Evolutionary conservation across 106 monocot genomes (phyloP).

Genomic region (Apostasia shenzhenica): DNA sequence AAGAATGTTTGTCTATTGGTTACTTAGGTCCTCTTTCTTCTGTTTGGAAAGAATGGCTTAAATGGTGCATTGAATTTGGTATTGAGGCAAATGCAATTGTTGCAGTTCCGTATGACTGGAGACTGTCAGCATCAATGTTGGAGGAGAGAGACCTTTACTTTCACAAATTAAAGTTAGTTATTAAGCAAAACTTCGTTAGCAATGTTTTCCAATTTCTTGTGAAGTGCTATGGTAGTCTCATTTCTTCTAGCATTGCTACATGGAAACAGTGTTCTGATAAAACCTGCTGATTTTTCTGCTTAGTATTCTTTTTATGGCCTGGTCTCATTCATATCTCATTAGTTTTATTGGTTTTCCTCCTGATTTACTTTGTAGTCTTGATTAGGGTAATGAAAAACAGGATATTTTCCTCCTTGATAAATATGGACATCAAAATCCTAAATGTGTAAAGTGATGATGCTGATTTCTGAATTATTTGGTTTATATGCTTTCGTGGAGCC

Average conservation of each 20-base stretch:
- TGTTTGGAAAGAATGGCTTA: slow-evolving; percentile 99
- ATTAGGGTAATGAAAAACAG: neutral
- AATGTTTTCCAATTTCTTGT: neutral
- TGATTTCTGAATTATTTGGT: no score
- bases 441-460: no score
- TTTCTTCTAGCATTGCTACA: neutral
- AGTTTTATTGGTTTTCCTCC: no score
- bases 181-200: slow-evolving; percentile 1
- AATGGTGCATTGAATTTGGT: slow-evolving; percentile 99
- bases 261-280: slow-evolving; percentile 4
- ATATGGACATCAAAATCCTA: neutral
- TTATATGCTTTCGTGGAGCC: no score
- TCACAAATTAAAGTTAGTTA: slow-evolving; percentile 86
- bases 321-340: neutral
- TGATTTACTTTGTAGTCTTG: no score
- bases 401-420: neutral
- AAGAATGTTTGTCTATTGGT: slow-evolving; percentile 3
- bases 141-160: slow-evolving; percentile 97
- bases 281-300: neutral
- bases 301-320: neutral
- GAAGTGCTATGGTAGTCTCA: neutral
- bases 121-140: slow-evolving; percentile 81
- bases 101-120: slow-evolving; percentile 97
- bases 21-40: slow-evolving; percentile 93
- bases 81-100: slow-evolving; percentile 97